A percentile compares a stretch with the other conserved stretches of the same genome.
phyloP scores from a whole-genome alignment of 306 rosid genomes.

The Begonia loranthoides region DNA sequence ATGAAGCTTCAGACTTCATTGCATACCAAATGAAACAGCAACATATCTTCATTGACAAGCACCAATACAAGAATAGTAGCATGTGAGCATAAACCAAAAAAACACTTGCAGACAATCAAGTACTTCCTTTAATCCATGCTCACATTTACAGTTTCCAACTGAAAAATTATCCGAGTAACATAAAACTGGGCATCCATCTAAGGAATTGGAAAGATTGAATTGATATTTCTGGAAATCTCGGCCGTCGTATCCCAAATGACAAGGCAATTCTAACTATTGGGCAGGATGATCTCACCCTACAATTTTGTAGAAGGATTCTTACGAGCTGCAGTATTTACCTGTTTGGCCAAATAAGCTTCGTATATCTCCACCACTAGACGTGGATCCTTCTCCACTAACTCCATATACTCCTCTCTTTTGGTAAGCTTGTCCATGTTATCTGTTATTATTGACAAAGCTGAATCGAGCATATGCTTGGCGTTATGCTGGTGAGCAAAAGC shows the following conservation, averaged over 20 bases:
- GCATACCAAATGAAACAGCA: too few species aligned
- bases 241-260: background rate
- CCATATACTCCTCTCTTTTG: constrained; percentile 42
- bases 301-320: constrained; percentile 13
- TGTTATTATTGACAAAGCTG: constrained; percentile 39
- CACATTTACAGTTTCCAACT: too few species aligned
- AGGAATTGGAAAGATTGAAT: too few species aligned
- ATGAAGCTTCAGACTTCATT: too few species aligned
- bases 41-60: too few species aligned
- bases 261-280: background rate
- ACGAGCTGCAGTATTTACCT: constrained; percentile 52
- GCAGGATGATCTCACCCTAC: constrained; percentile 5
- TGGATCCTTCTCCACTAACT: constrained; percentile 56
- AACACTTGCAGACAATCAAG: too few species aligned
- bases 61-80: too few species aligned
- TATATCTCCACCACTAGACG: constrained; percentile 64
- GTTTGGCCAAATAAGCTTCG: constrained; percentile 58
- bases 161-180: too few species aligned
- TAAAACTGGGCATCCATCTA: too few species aligned
- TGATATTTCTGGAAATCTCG: too few species aligned
- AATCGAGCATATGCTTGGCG: constrained; percentile 41
- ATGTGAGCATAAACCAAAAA: too few species aligned
- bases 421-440: constrained; percentile 58
- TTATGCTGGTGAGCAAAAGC: constrained; percentile 66
- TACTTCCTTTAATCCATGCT: too few species aligned